These are phyloP conservation scores for Alternaria brassicae DNA, from an alignment of 2,329 filamentous ascomycete genomes.

Conservation along the genomic window DNA sequence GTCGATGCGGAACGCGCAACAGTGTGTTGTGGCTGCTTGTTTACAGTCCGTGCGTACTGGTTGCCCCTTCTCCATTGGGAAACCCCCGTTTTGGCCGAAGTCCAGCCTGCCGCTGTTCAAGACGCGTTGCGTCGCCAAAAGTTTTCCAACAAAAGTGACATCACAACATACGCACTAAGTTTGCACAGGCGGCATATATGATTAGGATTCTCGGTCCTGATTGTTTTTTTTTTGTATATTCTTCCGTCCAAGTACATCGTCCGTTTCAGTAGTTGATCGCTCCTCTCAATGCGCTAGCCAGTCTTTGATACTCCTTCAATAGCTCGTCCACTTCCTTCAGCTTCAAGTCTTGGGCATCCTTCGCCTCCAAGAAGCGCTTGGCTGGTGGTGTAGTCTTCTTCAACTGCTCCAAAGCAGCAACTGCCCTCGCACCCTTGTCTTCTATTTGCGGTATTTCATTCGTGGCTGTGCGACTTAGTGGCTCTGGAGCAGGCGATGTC, in stretches of 20 bases:
- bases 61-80: conserved; percentile 19
- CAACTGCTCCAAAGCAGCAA: conserved; percentile 54
- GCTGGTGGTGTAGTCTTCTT: conserved; percentile 56
- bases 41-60: conserved; percentile 18
- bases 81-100: conserved; percentile 17
- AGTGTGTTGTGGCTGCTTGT: conserved; percentile 24
- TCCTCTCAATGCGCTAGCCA: conserved; percentile 54
- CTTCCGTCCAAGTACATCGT: background rate
- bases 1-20: conserved; percentile 15
- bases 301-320: conserved; percentile 53
- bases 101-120: background rate
- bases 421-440: conserved; percentile 50
- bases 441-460: conserved; percentile 32
- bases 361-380: conserved; percentile 57
- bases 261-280: conserved; percentile 49
- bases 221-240: background rate
- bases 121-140: background rate
- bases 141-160: background rate
- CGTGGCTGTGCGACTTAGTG: conserved; percentile 25
- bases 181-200: background rate
- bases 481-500: conserved; percentile 30
- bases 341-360: conserved; percentile 55
- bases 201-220: background rate
- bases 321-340: conserved; percentile 58
- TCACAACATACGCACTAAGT: background rate